Percentiles rank a stretch among this genome's conserved stretches.
phyloP scores from a whole-genome alignment of 495 filamentous ascomycete genomes.

The Patellaria atrata region DNA sequence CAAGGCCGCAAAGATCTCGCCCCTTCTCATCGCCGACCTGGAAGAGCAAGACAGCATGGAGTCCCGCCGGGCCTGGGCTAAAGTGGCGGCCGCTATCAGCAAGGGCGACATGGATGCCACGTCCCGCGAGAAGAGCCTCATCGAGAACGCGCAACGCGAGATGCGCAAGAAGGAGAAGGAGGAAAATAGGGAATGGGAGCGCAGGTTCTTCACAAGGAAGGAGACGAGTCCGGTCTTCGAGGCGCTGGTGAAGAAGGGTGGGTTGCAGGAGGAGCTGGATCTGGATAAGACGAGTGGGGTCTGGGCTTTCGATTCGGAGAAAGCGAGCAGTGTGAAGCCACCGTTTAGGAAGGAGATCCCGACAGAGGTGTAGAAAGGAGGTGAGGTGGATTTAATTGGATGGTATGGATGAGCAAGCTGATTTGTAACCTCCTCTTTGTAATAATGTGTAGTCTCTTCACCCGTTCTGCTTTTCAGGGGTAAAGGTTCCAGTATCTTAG shows the following conservation, averaged over 20 bases:
- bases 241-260: conserved; percentile 40
- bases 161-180: conserved; percentile 66
- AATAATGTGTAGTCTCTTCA: too few species aligned
- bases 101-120: conserved; percentile 74
- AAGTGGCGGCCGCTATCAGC: conserved; percentile 65
- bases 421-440: too few species aligned
- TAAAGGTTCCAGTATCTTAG: too few species aligned
- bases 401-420: too few species aligned
- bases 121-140: conserved; percentile 64
- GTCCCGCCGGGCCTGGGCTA: conserved; percentile 74
- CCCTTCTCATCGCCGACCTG: conserved; percentile 56
- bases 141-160: conserved; percentile 82
- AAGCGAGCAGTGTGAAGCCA: conserved; percentile 38
- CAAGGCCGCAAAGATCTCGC: conserved; percentile 42
- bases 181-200: conserved; percentile 66
- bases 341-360: too few species aligned
- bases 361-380: neutral
- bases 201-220: conserved; percentile 62
- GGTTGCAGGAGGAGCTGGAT: conserved; percentile 39
- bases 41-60: conserved; percentile 80
- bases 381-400: neutral
- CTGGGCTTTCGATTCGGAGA: conserved; percentile 65
- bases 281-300: conserved; percentile 74
- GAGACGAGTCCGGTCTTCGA: conserved; percentile 43
- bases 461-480: too few species aligned